Evolutionary conservation across 768 basidiomycete species (phyloP).

Genomic region (Macrolepiota albuminosa): DNA sequence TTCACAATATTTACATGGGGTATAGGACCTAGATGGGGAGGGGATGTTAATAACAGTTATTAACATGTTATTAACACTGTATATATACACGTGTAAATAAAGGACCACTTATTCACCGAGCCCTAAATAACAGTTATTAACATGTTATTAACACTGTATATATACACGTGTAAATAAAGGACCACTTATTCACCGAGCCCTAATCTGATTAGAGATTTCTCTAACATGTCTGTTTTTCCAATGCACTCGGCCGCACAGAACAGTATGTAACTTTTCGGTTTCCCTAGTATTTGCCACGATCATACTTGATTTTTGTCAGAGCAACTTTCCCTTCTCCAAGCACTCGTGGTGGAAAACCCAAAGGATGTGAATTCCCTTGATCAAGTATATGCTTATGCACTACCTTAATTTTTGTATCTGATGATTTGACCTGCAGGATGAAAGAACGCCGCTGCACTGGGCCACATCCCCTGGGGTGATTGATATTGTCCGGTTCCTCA

Average conservation of each 20-base stretch:
- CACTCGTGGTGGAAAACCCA: constrained; percentile 59
- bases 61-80: too few species aligned
- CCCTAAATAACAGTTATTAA: too few species aligned
- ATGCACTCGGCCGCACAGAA: constrained; percentile 70
- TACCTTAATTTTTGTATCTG: background rate
- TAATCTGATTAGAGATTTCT: background rate
- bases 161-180: too few species aligned
- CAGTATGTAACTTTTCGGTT: constrained; percentile 31
- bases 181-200: too few species aligned
- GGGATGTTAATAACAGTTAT: too few species aligned
- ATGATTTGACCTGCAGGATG: constrained; percentile 46
- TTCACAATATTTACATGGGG: too few species aligned
- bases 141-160: too few species aligned
- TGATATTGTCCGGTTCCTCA: constrained; percentile 62
- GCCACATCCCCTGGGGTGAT: constrained; percentile 70
- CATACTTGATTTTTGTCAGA: constrained; percentile 32
- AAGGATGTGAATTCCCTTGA: constrained; percentile 59
- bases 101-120: too few species aligned
- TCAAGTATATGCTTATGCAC: constrained; percentile 35
- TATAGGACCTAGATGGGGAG: too few species aligned
- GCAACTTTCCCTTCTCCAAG: constrained; percentile 65
- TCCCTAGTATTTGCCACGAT: background rate
- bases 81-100: too few species aligned
- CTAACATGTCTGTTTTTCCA: constrained; percentile 27
- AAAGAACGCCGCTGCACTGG: constrained; percentile 82